A percentile compares a stretch with the other conserved stretches of the same genome.
phyloP scores from a whole-genome alignment of 2,329 filamentous ascomycete genomes.

The Colletotrichum sp. region DNA sequence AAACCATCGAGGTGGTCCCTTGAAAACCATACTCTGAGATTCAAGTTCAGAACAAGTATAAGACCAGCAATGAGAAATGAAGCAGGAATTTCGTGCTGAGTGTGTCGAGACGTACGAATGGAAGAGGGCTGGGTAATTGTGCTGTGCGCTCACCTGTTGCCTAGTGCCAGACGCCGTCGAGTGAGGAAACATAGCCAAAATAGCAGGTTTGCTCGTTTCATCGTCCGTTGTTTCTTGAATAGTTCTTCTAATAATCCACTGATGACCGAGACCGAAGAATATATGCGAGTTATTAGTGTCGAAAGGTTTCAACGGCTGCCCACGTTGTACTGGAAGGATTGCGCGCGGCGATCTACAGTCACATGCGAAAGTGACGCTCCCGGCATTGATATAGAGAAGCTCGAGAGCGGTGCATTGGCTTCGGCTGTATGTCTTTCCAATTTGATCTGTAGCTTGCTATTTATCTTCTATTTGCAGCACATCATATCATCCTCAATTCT shows the following conservation, averaged over 20 bases:
- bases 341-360: neutral
- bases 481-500: neutral
- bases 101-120: too few species aligned
- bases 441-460: neutral
- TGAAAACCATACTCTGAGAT: too few species aligned
- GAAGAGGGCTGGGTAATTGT: too few species aligned
- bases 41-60: too few species aligned
- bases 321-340: neutral
- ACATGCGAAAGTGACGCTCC: neutral
- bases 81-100: too few species aligned
- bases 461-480: accelerated
- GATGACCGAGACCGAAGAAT: accelerated
- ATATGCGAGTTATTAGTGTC: neutral
- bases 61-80: too few species aligned
- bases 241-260: neutral
- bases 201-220: too few species aligned
- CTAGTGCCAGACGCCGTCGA: too few species aligned
- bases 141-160: too few species aligned
- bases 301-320: neutral
- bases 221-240: neutral
- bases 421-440: neutral
- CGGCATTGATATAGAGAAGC: neutral
- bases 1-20: too few species aligned
- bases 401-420: neutral
- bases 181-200: too few species aligned